Base-by-base conservation (phyloP, 371 early-diverging fungal genomes). In the Mucor saturninus region DNA sequence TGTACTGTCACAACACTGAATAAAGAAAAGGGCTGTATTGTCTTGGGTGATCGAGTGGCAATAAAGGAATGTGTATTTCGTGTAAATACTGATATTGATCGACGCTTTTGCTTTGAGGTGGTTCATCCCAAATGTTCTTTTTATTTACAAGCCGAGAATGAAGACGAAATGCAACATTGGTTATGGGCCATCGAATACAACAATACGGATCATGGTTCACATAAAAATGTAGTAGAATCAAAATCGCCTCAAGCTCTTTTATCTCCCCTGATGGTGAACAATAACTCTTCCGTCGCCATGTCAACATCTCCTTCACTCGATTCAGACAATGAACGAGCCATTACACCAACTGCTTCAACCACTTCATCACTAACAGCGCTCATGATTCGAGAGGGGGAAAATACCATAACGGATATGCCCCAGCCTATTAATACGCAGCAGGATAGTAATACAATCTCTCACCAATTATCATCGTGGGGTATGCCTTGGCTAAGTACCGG, bases 21-120 rank as follows among this genome's bases (percentile, higher is more conserved):
- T 11, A 85, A 83, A 26, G 73, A 79, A 14, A 83, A 81, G 15
- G 87, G 86, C 0, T 78, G 74, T 40, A 80, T 91, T 3, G 71
- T 84, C 0, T 54, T 83, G 29, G 77, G 81, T 10, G 83, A 84
- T 29, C 72, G 86, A 4, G 60, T 88, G 13, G 72, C 62, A 5
- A 73, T 89, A 0, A 65, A 81, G 3, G 68, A 84, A 6, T 86
- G 86, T 56, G 74, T 75, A 29, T 69, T 80, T 26, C 75, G 83
- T 50, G 66, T 72, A 21, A 68, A 64, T 42, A 67, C 56, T 6
- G 81, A 82, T 29, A 80, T 83, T 54, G 92, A 92, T 50, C 74
- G 92, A 15, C 77, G 90, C 9, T 89, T 83, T 69, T 86, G 85
- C 61, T 92, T 92, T 68, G 91, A 92, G 56, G 74, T 90, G 11